Conservation (phyloP, 768 basidiomycete species). For the Lactarius sp. region DNA sequence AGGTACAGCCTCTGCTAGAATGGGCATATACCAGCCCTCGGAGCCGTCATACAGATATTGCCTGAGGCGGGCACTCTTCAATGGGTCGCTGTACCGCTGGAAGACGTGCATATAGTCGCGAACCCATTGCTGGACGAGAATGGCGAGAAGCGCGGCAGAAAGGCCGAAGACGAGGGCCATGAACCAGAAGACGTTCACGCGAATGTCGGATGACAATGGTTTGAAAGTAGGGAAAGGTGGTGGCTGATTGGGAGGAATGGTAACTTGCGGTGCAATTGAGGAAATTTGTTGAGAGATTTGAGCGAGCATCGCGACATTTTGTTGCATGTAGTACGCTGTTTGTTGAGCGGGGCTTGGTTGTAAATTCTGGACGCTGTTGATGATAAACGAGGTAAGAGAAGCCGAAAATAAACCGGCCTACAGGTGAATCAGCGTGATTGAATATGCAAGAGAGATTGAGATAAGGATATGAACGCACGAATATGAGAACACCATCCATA, state of each 20-base stretch:
- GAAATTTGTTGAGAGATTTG: conserved; percentile 18
- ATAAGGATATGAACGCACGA: conserved; percentile 29
- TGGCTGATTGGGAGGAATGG: background rate
- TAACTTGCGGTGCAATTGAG: background rate
- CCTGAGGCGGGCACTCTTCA: conserved; percentile 38
- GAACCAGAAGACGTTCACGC: conserved; percentile 43
- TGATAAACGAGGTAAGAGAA: background rate
- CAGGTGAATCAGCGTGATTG: background rate
- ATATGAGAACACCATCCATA: conserved; percentile 41
- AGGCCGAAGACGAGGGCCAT: conserved; percentile 36
- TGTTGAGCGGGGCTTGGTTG: conserved; percentile 2
- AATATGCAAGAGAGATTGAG: background rate
- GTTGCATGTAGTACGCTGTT: conserved; percentile 1
- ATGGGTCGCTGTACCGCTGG: conserved; percentile 29
- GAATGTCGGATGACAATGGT: conserved; percentile 32
- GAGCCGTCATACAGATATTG: conserved; percentile 37
- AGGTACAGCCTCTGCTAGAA: conserved; percentile 42
- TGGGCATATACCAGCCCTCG: conserved; percentile 38
- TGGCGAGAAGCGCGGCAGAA: conserved; percentile 40
- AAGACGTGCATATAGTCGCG: conserved; percentile 33
- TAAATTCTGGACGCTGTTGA: background rate
- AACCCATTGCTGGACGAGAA: conserved; percentile 47
- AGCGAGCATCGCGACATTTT: background rate
- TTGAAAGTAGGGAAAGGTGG: conserved; percentile 13
- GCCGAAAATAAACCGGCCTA: background rate